Base-by-base conservation (phyloP, 2,329 filamentous ascomycete species). In the Colletotrichum australisinense region DNA sequence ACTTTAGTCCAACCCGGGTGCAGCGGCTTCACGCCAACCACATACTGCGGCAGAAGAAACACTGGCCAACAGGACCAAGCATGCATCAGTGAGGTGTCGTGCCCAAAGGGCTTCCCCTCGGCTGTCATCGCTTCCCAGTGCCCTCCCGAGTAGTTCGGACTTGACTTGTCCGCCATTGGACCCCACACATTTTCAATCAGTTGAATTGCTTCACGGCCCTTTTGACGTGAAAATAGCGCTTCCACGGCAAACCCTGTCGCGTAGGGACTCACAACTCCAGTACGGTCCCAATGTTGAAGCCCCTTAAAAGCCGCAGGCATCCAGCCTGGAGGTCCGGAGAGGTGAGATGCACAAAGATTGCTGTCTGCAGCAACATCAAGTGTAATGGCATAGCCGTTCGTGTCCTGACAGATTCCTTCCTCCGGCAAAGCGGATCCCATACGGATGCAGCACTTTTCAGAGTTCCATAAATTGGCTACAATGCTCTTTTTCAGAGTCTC, bases 11-110 rank as follows among this genome's bases (percentile, higher is more conserved):
- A 73, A 3, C 70, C 70, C 5, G 60, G 66, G n/a, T 49, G 42
- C 9, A 60, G 9, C 6, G 70, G 66, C n/a, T 55, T 60, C 30
- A 73, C 32, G 14, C 70, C 70, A 12, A 30, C 22, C 4, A 73
- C 53, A 30, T 73, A 73, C 26, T 69, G 70, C 3, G 70, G 70
- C 5, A 73, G 55, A 14, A 73, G 57, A 32, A 65, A 65, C 8
- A 70, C 70, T n/a, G 70, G 70, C 70, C 70, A 73, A 0, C 66
- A 65, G 12, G 70, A 69, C 70, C 70, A 73, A 6, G 66, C 70
- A 35, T 73, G 67, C 56, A 69, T 64, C 26, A 73, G 8, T 12
- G 60, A 69, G 8, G 67, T 69, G 4, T 73, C 70, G 26, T 70
- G 70, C 2, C 58, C 52, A 5, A 66, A 69, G 5, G 70, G 70